These are phyloP conservation scores for Plasmopara muralis DNA, from an alignment of 352 stramenopile species.

Conservation along the genomic window DNA sequence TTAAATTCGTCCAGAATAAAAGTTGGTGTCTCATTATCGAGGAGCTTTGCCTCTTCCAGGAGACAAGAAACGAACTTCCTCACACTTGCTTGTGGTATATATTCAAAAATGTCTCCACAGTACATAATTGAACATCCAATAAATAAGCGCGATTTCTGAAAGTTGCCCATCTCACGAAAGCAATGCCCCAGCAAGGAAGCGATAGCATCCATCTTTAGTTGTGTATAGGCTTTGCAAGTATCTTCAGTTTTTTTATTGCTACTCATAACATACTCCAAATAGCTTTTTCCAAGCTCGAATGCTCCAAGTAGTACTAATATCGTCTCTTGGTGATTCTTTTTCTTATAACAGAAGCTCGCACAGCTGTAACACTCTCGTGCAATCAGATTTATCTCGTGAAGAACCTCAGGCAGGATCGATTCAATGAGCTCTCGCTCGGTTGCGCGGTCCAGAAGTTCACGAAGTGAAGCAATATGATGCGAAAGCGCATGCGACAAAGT, in stretches of 20 bases:
- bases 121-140: slow-evolving; percentile 53
- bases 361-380: slow-evolving; percentile 57
- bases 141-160: slow-evolving; percentile 28
- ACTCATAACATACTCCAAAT: slow-evolving; percentile 63
- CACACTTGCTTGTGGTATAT: slow-evolving; percentile 21
- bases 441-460: slow-evolving; percentile 34
- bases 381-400: slow-evolving; percentile 54
- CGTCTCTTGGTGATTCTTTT: slow-evolving; percentile 30
- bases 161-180: slow-evolving; percentile 33
- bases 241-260: slow-evolving; percentile 22
- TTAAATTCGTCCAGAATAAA: slow-evolving; percentile 18
- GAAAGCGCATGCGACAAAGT: slow-evolving; percentile 13
- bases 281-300: slow-evolving; percentile 48
- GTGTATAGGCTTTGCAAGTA: slow-evolving; percentile 31
- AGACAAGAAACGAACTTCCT: slow-evolving; percentile 48
- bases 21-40: background rate
- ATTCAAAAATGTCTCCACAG: slow-evolving; percentile 22
- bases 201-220: slow-evolving; percentile 57
- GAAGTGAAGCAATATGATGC: slow-evolving; percentile 24
- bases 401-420: slow-evolving; percentile 29
- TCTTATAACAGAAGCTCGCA: slow-evolving; percentile 46
- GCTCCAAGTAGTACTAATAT: slow-evolving; percentile 33
- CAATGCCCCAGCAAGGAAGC: slow-evolving; percentile 53
- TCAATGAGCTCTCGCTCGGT: slow-evolving; percentile 22
- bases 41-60: slow-evolving; percentile 32